These are phyloP conservation scores for Volvox reticuliferus DNA, from an alignment of 139 green algal genomes.

Conservation along the genomic window DNA sequence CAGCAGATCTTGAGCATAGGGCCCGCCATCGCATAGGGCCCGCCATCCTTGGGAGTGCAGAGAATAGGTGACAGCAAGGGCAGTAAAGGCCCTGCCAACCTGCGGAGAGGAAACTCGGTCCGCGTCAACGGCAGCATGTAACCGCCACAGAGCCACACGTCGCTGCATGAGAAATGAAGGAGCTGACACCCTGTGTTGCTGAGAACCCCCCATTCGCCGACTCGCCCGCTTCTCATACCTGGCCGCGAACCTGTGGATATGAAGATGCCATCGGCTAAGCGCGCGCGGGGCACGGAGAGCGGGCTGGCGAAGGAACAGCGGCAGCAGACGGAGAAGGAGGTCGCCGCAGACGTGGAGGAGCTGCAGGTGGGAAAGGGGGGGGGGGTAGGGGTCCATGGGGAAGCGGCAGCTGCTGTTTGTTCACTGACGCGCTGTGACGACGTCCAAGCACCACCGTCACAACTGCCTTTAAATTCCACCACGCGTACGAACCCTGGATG, in stretches of 20 bases:
- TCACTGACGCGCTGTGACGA: not conserved
- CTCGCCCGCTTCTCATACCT: not conserved
- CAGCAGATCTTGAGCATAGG: too few relatives aligned
- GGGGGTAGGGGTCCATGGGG: not conserved
- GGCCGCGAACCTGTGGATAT: not conserved
- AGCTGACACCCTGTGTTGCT: too few relatives aligned
- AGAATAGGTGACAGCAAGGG: too few relatives aligned
- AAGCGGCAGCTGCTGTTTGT: not conserved
- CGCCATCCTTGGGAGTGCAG: too few relatives aligned
- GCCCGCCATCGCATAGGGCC: too few relatives aligned
- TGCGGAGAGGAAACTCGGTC: too few relatives aligned
- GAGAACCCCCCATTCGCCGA: not conserved
- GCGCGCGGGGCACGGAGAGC: not conserved
- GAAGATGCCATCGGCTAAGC: conserved; percentile 25
- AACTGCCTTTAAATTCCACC: not conserved
- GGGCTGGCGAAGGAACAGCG: not conserved
- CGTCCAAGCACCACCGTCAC: not conserved
- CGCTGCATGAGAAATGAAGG: too few relatives aligned
- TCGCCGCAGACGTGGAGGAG: not conserved
- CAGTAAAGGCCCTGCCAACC: too few relatives aligned
- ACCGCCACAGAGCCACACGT: not conserved
- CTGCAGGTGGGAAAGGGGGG: not conserved
- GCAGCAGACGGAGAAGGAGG: not conserved
- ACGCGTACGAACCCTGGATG: not conserved
- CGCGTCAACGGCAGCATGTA: not conserved